Percentiles rank a stretch among this genome's conserved stretches.
Evolutionary conservation across 352 stramenopile species (phyloP).

Genomic region (Phytophthora crassamura): DNA sequence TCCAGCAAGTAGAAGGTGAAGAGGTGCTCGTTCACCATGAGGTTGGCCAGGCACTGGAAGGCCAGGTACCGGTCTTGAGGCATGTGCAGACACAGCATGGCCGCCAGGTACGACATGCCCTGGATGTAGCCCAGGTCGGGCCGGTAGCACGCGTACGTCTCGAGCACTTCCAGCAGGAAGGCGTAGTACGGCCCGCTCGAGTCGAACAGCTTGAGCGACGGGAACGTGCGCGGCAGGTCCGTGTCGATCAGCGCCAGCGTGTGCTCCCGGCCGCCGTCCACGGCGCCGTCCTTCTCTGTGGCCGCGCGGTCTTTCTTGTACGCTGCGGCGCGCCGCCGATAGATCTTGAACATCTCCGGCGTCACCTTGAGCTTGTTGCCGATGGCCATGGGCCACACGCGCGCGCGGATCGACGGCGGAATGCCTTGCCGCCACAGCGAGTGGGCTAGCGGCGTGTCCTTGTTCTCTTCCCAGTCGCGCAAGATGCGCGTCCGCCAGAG

Average conservation of each 20-base stretch:
- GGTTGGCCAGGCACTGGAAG: conserved; percentile 89
- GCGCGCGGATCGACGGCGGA: conserved; percentile 78
- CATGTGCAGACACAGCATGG: conserved; percentile 88
- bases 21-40: conserved; percentile 89
- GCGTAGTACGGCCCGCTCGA: conserved; percentile 77
- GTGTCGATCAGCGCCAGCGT: conserved; percentile 87
- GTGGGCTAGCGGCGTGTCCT: conserved; percentile 75
- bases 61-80: conserved; percentile 78
- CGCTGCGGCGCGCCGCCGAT: conserved; percentile 60
- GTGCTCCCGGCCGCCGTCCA: conserved; percentile 69
- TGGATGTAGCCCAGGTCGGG: conserved; percentile 91
- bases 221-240: conserved; percentile 88
- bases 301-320: conserved; percentile 60
- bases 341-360: conserved; percentile 89
- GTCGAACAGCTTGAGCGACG: conserved; percentile 82
- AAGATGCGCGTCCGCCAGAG: conserved; percentile 84
- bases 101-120: conserved; percentile 90
- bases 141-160: conserved; percentile 88
- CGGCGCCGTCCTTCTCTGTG: conserved; percentile 36
- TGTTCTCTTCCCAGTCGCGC: conserved; percentile 78
- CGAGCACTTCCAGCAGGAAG: conserved; percentile 81
- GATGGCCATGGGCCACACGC: conserved; percentile 87
- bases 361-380: conserved; percentile 89
- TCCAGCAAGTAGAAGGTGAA: conserved; percentile 91
- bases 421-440: conserved; percentile 86